Evolutionary conservation across 2,329 filamentous ascomycete species (phyloP).

Genomic region (Fusarium coicis): DNA sequence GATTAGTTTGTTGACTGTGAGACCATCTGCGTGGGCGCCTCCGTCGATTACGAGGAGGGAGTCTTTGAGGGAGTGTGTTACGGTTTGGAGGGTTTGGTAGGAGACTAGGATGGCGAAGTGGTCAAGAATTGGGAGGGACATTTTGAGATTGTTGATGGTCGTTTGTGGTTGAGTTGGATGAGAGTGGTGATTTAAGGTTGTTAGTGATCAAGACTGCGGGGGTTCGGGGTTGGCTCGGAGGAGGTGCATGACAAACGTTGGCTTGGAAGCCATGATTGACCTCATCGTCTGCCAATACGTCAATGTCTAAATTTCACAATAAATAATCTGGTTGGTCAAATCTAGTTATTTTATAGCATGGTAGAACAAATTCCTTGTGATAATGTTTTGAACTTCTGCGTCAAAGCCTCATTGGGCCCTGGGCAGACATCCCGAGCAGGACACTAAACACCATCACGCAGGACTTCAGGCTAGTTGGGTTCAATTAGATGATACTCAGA

Average conservation of each 20-base stretch:
- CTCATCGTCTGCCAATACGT: background rate
- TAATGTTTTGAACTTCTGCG: no score
- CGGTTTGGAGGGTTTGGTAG: conserved; percentile 55
- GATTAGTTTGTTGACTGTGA: conserved; percentile 71
- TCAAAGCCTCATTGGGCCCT: no score
- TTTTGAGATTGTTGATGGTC: background rate
- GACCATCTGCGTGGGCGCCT: conserved; percentile 69
- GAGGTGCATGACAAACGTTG: background rate
- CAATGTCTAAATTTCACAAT: no score
- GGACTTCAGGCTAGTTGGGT: no score
- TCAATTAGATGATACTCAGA: no score
- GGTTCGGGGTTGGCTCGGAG: conserved; percentile 34
- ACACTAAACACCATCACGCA: background rate
- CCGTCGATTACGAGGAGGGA: conserved; percentile 69
- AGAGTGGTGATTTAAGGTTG: background rate
- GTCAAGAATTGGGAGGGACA: conserved; percentile 58
- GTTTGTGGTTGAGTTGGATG: background rate
- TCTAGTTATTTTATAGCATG: no score
- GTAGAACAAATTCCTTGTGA: no score
- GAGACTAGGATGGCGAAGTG: conserved; percentile 74
- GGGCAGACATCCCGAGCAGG: no score
- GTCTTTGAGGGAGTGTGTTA: conserved; percentile 62
- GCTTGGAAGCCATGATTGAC: background rate
- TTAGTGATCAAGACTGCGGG: conserved; percentile 14
- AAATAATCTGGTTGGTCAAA: no score